Base-by-base conservation (phyloP, 2,329 filamentous ascomycete genomes). In the Aureobasidium melanogenum region DNA sequence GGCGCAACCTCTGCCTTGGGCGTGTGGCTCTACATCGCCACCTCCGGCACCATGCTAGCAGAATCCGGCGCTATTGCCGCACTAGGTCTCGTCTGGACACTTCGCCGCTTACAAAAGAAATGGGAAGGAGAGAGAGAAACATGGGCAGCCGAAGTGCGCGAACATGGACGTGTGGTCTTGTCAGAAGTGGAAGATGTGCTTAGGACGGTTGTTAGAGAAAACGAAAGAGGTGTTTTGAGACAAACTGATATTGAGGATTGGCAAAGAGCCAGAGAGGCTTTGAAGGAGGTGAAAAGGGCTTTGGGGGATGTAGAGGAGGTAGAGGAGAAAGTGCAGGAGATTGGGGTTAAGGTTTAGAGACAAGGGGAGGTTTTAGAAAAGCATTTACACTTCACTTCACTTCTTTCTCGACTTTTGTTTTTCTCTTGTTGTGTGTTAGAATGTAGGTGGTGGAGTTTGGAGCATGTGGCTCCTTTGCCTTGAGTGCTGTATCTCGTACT, bases 11-110 rank as follows among this genome's bases (percentile, higher is more conserved):
- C 79, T 12, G 81, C 81, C 0, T 75, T 86, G 2, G 81, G 80
- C 0, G 78, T 74, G 0, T 77, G 85, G 60, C 76, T 84, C 3
- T 84, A 82, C 69, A 65, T 83, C 19, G 83, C 82, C 17, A 68
- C 80, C 9, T 76, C 79, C 0, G 74, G 79, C 0, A 76, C 80
- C 8, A 78, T 78, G 0, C 60, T 82, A 1, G 84, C 84, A 62
- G 83, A 85, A 69, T 81, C 82, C 5, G 79, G 82, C 39, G 82
- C 82, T 3, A 74, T 86, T n/a, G 81, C 79, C 0, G 82, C 82
- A 0, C 71, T 86, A 2, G 84, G 84, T 1, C 67, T 84, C 10
- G 81, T 83, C 2, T 83, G 82, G 71, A 80, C 80, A 1, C 67
- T 86, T 43, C 74, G 82, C 24, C 75, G 82, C 10, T 77, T 86